These are phyloP conservation scores for Viola odorata DNA, from an alignment of 345 rosid genomes.

Conservation along the genomic window DNA sequence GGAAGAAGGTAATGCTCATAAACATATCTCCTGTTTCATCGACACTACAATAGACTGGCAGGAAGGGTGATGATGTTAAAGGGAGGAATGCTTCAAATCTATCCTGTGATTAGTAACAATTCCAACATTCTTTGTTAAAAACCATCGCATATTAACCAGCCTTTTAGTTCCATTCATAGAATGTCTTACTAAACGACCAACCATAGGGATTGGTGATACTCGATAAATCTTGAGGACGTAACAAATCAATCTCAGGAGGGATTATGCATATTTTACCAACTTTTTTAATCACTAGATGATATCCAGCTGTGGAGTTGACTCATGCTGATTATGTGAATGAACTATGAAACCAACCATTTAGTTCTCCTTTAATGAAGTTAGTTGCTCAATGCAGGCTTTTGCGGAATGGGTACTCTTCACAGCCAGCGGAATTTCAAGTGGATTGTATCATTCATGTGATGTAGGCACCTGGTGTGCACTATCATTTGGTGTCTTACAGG, in stretches of 20 bases:
- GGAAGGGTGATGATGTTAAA: background rate
- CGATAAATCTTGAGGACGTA: background rate
- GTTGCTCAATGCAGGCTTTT: conserved; percentile 53
- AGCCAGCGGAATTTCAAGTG: conserved; percentile 85
- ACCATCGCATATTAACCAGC: background rate
- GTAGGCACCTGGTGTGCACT: conserved; percentile 89
- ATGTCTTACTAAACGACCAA: background rate
- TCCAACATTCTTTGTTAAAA: too few relatives aligned
- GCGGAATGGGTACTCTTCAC: conserved; percentile 97
- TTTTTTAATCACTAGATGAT: too few relatives aligned
- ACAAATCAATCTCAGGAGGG: background rate
- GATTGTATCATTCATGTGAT: conserved; percentile 93
- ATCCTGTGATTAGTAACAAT: too few relatives aligned
- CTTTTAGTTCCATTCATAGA: background rate
- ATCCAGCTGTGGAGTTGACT: conserved; percentile 7
- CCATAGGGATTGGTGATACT: background rate
- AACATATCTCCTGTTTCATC: background rate
- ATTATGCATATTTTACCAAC: background rate
- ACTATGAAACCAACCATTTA: background rate
- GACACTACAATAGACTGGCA: background rate
- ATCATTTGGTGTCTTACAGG: conserved; percentile 77
- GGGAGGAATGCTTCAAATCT: too few relatives aligned
- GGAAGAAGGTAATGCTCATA: conserved; percentile 57
- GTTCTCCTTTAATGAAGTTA: conserved; percentile 1
- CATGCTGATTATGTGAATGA: background rate